Percentiles rank a stretch among this genome's conserved stretches.
These are phyloP conservation scores for Polyporus tsugae DNA, from an alignment of 1,284 basidiomycete species.

Conservation along the genomic window DNA sequence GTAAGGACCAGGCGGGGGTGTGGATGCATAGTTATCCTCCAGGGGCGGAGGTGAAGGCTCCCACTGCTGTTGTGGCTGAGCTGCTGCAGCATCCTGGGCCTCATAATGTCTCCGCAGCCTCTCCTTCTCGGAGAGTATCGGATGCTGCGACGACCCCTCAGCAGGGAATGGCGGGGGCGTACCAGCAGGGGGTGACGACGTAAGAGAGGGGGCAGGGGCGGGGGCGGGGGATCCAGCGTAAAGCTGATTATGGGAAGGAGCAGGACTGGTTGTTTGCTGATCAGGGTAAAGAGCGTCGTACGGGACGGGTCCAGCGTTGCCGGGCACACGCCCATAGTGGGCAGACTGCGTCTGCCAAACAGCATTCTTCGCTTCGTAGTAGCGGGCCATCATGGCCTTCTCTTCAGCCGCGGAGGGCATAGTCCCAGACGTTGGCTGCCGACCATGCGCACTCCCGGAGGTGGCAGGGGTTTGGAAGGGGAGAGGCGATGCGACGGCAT, in stretches of 20 bases:
- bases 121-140: slow-evolving; percentile 54
- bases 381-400: slow-evolving; percentile 72
- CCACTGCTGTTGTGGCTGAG: slow-evolving; percentile 35
- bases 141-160: slow-evolving; percentile 31
- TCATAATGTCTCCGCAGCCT: slow-evolving; percentile 63
- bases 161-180: slow-evolving; percentile 38
- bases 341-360: slow-evolving; percentile 61
- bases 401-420: slow-evolving; percentile 56
- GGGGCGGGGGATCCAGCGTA: slow-evolving; percentile 31
- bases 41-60: slow-evolving; percentile 15
- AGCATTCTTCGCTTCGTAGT: slow-evolving; percentile 74
- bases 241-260: slow-evolving; percentile 24
- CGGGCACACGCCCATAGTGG: slow-evolving; percentile 41
- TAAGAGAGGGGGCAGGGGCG: slow-evolving; percentile 8
- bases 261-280: slow-evolving; percentile 24
- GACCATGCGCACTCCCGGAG: slow-evolving; percentile 8
- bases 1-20: slow-evolving; percentile 28
- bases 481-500: neutral
- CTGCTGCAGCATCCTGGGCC: slow-evolving; percentile 63
- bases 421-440: slow-evolving; percentile 11
- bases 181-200: slow-evolving; percentile 25
- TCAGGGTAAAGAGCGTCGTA: slow-evolving; percentile 66
- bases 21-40: slow-evolving; percentile 21
- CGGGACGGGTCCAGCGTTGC: slow-evolving; percentile 46
- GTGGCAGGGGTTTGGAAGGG: neutral